A percentile compares a stretch with the other conserved stretches of the same genome.
Conservation (phyloP, 2,329 filamentous ascomycete species). For the Atkinsonella hypoxylon region DNA sequence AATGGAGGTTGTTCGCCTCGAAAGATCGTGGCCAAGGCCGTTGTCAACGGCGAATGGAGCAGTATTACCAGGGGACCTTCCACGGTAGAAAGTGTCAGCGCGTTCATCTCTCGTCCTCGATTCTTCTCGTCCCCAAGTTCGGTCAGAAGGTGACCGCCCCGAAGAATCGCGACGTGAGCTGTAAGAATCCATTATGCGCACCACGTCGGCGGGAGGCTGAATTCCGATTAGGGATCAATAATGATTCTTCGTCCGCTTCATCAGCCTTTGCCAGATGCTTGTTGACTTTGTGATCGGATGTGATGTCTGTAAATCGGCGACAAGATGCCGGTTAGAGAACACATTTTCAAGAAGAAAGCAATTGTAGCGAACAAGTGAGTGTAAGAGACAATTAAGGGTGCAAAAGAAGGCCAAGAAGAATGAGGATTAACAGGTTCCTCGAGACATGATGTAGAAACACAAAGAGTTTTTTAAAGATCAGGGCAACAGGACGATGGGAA, state of each 20-base stretch:
- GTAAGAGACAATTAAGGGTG: conserved; percentile 11
- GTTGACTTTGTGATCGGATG: conserved; percentile 11
- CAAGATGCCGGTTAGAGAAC: conserved; percentile 45
- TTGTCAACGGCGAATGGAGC: background rate
- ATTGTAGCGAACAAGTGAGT: conserved; percentile 12
- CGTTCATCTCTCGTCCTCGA: conserved; percentile 38
- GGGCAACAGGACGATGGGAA: conserved; percentile 7
- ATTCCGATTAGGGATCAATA: background rate
- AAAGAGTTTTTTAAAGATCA: conserved; percentile 7
- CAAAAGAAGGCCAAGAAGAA: conserved; percentile 17
- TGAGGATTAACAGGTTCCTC: conserved; percentile 11
- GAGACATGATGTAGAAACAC: conserved; percentile 5
- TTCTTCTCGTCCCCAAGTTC: conserved; percentile 43
- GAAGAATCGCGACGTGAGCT: conserved; percentile 38
- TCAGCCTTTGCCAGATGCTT: conserved; percentile 5
- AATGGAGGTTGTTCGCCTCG: background rate
- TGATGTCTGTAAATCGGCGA: conserved; percentile 35
- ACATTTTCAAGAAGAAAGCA: conserved; percentile 27
- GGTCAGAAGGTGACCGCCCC: conserved; percentile 40
- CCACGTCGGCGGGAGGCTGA: background rate
- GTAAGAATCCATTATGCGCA: conserved; percentile 39
- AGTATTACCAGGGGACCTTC: conserved; percentile 58
- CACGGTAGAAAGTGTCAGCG: conserved; percentile 50
- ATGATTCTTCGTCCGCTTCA: background rate
- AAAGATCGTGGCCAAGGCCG: background rate